These are phyloP conservation scores for Venturia nashicola DNA, from an alignment of 2,329 filamentous ascomycete genomes.

Conservation along the genomic window DNA sequence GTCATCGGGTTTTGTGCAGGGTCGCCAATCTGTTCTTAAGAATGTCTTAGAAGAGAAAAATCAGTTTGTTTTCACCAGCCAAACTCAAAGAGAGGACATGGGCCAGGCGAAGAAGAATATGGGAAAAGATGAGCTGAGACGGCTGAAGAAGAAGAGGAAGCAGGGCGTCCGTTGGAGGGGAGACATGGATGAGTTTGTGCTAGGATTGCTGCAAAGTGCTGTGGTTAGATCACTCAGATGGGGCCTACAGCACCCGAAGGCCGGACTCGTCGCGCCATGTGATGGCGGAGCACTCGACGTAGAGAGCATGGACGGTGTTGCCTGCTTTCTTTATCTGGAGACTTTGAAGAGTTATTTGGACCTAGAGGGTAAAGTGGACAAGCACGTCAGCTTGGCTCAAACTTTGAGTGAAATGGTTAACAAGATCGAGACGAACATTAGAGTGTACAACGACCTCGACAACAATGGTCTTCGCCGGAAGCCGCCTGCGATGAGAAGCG, in stretches of 20 bases:
- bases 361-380: neutral
- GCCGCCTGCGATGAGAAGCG: neutral
- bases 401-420: neutral
- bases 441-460: neutral
- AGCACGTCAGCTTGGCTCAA: neutral
- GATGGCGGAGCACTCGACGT: neutral
- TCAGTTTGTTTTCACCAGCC: neutral
- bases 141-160: too few relatives aligned
- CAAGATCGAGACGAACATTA: neutral
- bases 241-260: slow-evolving; percentile 1
- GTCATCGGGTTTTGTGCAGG: neutral
- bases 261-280: neutral
- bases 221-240: slow-evolving; percentile 3
- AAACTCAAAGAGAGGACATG: neutral
- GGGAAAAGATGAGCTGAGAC: neutral
- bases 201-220: slow-evolving; percentile 3
- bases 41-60: neutral
- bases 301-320: neutral
- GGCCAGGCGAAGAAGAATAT: neutral
- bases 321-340: neutral
- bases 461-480: neutral
- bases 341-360: neutral
- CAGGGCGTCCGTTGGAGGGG: neutral
- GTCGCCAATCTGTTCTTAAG: neutral
- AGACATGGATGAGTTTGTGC: slow-evolving; percentile 1